These are phyloP conservation scores for Arabidopsis suecica DNA, from an alignment of 345 rosid genomes.

Conservation along the genomic window DNA sequence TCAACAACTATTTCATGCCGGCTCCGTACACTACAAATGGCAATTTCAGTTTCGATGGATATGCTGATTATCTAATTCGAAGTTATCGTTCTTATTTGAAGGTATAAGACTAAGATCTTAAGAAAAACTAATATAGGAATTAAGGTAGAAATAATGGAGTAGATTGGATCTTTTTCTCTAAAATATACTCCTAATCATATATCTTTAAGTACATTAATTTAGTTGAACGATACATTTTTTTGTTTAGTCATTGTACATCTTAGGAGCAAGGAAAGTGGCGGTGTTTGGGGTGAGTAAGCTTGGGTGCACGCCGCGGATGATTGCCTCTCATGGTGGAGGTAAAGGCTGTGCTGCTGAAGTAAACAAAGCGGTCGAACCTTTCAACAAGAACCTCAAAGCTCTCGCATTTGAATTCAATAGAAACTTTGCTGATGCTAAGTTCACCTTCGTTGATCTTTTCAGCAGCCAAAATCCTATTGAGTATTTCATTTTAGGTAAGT, in stretches of 20 bases:
- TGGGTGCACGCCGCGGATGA: slow-evolving; percentile 51
- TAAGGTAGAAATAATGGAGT: too few species aligned
- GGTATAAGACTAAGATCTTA: slow-evolving; percentile 1
- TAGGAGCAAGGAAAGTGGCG: slow-evolving; percentile 50
- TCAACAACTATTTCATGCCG: slow-evolving; percentile 60
- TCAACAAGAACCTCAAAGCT: slow-evolving; percentile 43
- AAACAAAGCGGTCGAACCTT: slow-evolving; percentile 43
- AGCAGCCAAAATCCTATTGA: slow-evolving; percentile 14
- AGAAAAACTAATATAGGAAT: background rate
- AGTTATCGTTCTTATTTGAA: slow-evolving; percentile 31
- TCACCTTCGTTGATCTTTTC: slow-evolving; percentile 44
- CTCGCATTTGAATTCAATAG: slow-evolving; percentile 44
- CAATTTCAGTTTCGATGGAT: slow-evolving; percentile 31
- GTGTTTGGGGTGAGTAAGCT: slow-evolving; percentile 47
- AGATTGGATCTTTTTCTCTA: too few species aligned
- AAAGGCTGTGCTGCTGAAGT: slow-evolving; percentile 35
- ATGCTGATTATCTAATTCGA: slow-evolving; percentile 38
- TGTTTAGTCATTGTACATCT: slow-evolving; percentile 35
- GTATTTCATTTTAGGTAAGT: slow-evolving; percentile 37
- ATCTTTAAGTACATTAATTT: background rate
- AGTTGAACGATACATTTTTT: background rate
- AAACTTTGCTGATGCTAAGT: slow-evolving; percentile 39
- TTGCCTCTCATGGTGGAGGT: slow-evolving; percentile 37
- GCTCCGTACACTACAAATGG: slow-evolving; percentile 20
- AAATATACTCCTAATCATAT: background rate